Percentiles rank a stretch among this genome's conserved stretches.
Evolutionary conservation across 2,329 filamentous ascomycete genomes (phyloP).

Genomic region (Fusarium musae): DNA sequence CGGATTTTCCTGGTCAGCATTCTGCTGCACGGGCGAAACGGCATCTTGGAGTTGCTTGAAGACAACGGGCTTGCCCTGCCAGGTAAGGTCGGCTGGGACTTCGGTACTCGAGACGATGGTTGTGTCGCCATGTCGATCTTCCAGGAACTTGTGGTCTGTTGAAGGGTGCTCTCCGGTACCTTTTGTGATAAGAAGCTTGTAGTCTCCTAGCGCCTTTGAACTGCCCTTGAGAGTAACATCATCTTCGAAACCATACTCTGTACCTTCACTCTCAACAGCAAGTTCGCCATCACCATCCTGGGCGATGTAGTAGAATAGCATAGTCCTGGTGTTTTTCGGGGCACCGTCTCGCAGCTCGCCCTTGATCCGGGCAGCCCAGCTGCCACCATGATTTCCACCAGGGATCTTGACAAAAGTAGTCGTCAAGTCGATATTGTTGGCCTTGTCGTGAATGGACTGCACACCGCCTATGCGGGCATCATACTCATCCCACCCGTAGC

Average conservation of each 20-base stretch:
- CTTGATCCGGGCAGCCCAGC: conserved; percentile 90
- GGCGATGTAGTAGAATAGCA: conserved; percentile 83
- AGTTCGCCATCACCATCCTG: conserved; percentile 80
- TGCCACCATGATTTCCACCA: conserved; percentile 85
- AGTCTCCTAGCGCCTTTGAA: conserved; percentile 79
- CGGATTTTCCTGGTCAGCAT: conserved; percentile 69
- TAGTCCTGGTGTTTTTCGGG: conserved; percentile 74
- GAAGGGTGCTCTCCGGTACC: conserved; percentile 71
- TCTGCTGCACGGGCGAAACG: conserved; percentile 61
- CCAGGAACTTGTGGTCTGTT: conserved; percentile 73
- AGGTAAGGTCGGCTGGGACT: conserved; percentile 75
- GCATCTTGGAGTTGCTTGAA: conserved; percentile 65
- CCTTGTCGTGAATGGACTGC: conserved; percentile 90
- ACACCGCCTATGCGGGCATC: conserved; percentile 88
- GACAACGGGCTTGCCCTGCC: conserved; percentile 80
- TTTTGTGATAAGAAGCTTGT: conserved; percentile 80
- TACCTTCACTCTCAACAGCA: conserved; percentile 65
- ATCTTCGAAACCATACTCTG: conserved; percentile 61
- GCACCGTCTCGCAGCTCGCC: conserved; percentile 80
- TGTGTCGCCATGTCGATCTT: conserved; percentile 77
- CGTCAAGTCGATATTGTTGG: conserved; percentile 88
- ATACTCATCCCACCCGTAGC: conserved; percentile 98
- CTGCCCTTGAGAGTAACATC: conserved; percentile 78
- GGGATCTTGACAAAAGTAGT: conserved; percentile 95
- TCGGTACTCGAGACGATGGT: conserved; percentile 80